A percentile compares a stretch with the other conserved stretches of the same genome.
These are phyloP conservation scores for Nemophila menziesii DNA, from an alignment of 257 asterid genomes.

Conservation along the genomic window DNA sequence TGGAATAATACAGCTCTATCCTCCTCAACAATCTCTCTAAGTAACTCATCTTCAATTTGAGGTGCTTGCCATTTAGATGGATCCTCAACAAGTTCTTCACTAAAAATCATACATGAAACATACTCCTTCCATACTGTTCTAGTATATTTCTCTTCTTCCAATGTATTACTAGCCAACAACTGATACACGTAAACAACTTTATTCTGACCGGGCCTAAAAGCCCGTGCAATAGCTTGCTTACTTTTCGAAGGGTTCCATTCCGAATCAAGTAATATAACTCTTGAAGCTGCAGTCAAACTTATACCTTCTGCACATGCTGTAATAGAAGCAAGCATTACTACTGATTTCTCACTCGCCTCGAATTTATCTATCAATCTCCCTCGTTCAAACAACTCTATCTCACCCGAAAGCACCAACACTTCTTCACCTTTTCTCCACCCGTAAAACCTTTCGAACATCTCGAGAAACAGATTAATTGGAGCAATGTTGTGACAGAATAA, in stretches of 20 bases:
- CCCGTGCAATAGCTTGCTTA: slow-evolving; percentile 92
- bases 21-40: slow-evolving; percentile 93
- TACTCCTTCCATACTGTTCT: slow-evolving; percentile 98
- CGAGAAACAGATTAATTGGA: slow-evolving; percentile 73
- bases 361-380: slow-evolving; percentile 89
- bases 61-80: slow-evolving; percentile 99
- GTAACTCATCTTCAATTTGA: slow-evolving; percentile 69
- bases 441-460: slow-evolving; percentile 58
- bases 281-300: slow-evolving; percentile 85
- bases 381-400: slow-evolving; percentile 85
- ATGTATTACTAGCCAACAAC: slow-evolving; percentile 71
- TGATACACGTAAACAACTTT: slow-evolving; percentile 91
- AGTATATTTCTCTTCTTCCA: slow-evolving; percentile 84
- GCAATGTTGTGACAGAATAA: slow-evolving; percentile 93
- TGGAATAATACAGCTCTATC: slow-evolving; percentile 84
- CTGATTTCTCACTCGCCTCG: slow-evolving; percentile 79
- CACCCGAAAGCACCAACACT: slow-evolving; percentile 89
- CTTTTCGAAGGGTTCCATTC: slow-evolving; percentile 99
- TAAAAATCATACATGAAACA: slow-evolving; percentile 97
- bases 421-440: slow-evolving; percentile 87
- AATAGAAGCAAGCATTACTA: slow-evolving; percentile 86
- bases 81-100: slow-evolving; percentile 80
- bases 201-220: slow-evolving; percentile 94
- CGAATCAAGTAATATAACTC: slow-evolving; percentile 80
- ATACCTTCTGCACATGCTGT: slow-evolving; percentile 97